Conservation (phyloP, 352 stramenopile species). For the Phytophthora colocasiae region DNA sequence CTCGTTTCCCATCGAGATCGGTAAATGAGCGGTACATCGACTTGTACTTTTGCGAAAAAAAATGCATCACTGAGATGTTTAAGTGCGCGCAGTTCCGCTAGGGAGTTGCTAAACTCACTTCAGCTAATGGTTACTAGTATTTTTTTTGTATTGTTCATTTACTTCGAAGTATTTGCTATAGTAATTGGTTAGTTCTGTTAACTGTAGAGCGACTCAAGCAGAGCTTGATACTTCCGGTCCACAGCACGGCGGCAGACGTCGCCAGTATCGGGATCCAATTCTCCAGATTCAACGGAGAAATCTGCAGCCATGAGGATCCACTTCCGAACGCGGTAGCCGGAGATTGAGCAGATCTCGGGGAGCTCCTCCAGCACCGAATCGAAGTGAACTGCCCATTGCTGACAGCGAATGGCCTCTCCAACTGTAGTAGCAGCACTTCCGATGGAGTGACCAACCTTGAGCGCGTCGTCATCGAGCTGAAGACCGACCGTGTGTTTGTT, state of each 20-base stretch:
- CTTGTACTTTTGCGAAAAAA: constrained; percentile 1
- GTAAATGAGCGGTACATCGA: constrained; percentile 27
- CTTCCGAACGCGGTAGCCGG: constrained; percentile 72
- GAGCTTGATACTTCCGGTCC: constrained; percentile 74
- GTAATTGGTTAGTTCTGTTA: constrained; percentile 39
- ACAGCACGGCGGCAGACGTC: constrained; percentile 69
- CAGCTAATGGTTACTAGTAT: neutral
- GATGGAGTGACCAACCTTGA: constrained; percentile 45
- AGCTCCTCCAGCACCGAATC: constrained; percentile 68
- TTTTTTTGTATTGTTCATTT: constrained; percentile 29
- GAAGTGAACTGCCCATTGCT: constrained; percentile 81
- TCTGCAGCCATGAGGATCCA: constrained; percentile 81
- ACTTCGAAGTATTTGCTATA: constrained; percentile 29
- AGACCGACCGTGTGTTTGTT: constrained; percentile 31
- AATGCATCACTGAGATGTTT: too few relatives aligned
- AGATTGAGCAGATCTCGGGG: constrained; percentile 52
- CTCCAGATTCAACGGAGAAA: constrained; percentile 72
- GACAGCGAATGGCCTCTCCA: constrained; percentile 68
- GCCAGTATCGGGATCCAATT: constrained; percentile 72
- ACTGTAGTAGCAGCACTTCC: constrained; percentile 58
- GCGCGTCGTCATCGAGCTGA: constrained; percentile 56
- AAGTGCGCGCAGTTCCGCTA: too few relatives aligned
- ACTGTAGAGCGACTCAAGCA: constrained; percentile 80
- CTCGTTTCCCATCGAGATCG: constrained; percentile 9
- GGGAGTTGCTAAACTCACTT: too few relatives aligned